Percentiles rank a stretch among this genome's conserved stretches.
Conservation (phyloP, 192 early-diverging fungal genomes). For the Mortierella claussenii region DNA sequence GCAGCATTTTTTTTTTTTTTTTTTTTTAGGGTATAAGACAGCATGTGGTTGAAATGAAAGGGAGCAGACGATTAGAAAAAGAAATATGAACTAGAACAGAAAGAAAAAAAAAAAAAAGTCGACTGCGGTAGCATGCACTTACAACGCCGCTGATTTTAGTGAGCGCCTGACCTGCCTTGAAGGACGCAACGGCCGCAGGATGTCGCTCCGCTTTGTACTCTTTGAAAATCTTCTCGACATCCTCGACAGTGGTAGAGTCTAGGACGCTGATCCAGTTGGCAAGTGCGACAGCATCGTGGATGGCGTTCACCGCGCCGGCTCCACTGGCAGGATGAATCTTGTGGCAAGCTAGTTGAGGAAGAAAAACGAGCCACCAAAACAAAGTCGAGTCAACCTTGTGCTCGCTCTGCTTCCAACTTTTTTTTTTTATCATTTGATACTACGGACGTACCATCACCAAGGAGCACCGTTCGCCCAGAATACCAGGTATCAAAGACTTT, state of each 20-base stretch:
- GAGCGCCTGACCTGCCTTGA: too few species aligned
- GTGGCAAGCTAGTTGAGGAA: not conserved
- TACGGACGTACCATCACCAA: conserved; percentile 26
- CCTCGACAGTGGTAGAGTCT: not conserved
- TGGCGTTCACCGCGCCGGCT: conserved; percentile 3
- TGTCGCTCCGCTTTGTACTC: conserved; percentile 16
- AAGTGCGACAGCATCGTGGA: conserved; percentile 23
- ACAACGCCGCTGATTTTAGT: too few species aligned
- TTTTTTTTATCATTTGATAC: not conserved
- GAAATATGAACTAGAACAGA: too few species aligned
- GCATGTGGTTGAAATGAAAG: too few species aligned
- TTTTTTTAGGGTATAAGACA: too few species aligned
- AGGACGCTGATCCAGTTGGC: conserved; percentile 1
- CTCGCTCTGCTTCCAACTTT: too few species aligned
- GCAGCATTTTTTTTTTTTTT: too few species aligned
- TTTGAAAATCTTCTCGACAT: conserved; percentile 2
- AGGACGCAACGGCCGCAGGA: too few species aligned
- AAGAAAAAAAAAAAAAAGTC: too few species aligned
- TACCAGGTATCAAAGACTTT: conserved; percentile 45
- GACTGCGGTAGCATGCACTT: too few species aligned
- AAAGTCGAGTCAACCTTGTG: too few species aligned
- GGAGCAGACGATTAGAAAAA: too few species aligned
- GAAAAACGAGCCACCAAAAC: not conserved
- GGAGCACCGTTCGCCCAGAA: conserved; percentile 10
- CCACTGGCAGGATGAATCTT: conserved; percentile 19